These are phyloP conservation scores for Peribolospora baueri DNA, from an alignment of 768 basidiomycete species.

Conservation along the genomic window DNA sequence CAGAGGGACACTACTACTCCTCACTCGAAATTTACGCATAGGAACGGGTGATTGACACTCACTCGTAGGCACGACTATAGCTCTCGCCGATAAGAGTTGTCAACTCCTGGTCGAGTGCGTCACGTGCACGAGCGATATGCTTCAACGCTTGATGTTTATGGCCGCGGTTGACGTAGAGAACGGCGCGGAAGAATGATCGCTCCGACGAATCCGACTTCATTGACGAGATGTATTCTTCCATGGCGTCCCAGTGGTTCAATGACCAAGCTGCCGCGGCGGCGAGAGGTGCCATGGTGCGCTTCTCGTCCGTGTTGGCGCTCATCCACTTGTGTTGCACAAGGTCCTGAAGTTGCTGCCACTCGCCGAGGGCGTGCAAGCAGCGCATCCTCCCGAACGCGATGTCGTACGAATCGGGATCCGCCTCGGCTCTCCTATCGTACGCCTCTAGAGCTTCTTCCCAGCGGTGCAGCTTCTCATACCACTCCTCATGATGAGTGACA, in stretches of 20 bases:
- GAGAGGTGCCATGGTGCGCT: slow-evolving; percentile 78
- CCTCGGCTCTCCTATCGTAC: slow-evolving; percentile 51
- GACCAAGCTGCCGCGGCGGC: slow-evolving; percentile 96
- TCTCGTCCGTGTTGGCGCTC: slow-evolving; percentile 49
- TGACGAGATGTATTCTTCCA: slow-evolving; percentile 86
- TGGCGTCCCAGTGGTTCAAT: slow-evolving; percentile 83
- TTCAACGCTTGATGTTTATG: slow-evolving; percentile 73
- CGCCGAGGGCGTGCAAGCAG: slow-evolving; percentile 85
- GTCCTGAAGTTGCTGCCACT: slow-evolving; percentile 75
- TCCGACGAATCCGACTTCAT: slow-evolving; percentile 88
- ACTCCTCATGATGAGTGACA: slow-evolving; percentile 79
- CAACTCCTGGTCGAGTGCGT: slow-evolving; percentile 70
- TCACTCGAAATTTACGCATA: background rate
- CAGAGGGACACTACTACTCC: background rate
- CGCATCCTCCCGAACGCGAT: slow-evolving; percentile 77
- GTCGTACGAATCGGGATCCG: slow-evolving; percentile 52
- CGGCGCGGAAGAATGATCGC: slow-evolving; percentile 83
- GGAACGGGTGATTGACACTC: slow-evolving; percentile 14
- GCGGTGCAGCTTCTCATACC: slow-evolving; percentile 86
- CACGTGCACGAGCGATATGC: slow-evolving; percentile 80
- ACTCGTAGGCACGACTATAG: slow-evolving; percentile 95
- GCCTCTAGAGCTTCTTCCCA: slow-evolving; percentile 83
- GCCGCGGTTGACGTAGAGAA: slow-evolving; percentile 83
- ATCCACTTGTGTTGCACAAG: slow-evolving; percentile 77
- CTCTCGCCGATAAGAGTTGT: slow-evolving; percentile 81